These are phyloP conservation scores for Ustilago vetiveriae DNA, from an alignment of 1,284 basidiomycete species.

Conservation along the genomic window DNA sequence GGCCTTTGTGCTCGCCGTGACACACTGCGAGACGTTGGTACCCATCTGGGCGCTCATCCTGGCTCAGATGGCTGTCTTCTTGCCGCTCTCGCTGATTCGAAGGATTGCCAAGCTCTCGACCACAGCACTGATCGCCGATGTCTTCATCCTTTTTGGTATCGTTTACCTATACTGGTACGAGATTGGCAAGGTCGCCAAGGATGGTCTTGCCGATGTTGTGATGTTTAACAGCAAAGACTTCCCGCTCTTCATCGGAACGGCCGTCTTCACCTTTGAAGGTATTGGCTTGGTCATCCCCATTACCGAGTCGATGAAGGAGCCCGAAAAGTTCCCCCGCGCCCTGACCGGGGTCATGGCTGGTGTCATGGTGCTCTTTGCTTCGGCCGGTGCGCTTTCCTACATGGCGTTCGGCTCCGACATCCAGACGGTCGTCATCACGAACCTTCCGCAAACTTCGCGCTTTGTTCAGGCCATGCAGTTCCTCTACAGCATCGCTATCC, in stretches of 20 bases:
- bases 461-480: slow-evolving; percentile 84
- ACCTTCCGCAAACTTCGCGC: slow-evolving; percentile 83
- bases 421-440: slow-evolving; percentile 93
- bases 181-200: slow-evolving; percentile 47
- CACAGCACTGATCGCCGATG: slow-evolving; percentile 91
- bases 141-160: slow-evolving; percentile 87
- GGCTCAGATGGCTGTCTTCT: slow-evolving; percentile 83
- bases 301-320: slow-evolving; percentile 90
- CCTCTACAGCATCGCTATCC: slow-evolving; percentile 76
- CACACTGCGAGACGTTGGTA: slow-evolving; percentile 78
- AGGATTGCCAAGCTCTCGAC: slow-evolving; percentile 79
- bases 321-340: slow-evolving; percentile 87
- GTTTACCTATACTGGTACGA: slow-evolving; percentile 67
- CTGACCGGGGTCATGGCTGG: slow-evolving; percentile 90
- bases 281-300: slow-evolving; percentile 97
- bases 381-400: slow-evolving; percentile 88
- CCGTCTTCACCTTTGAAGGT: slow-evolving; percentile 98
- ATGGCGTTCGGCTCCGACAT: slow-evolving; percentile 86
- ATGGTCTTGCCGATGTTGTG: slow-evolving; percentile 75
- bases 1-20: slow-evolving; percentile 82
- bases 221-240: slow-evolving; percentile 90
- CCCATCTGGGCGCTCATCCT: slow-evolving; percentile 83
- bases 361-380: slow-evolving; percentile 81
- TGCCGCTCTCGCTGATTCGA: slow-evolving; percentile 63
- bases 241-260: slow-evolving; percentile 92